These are phyloP conservation scores for Ceratobasidium sp. DNA, from an alignment of 1,284 basidiomycete species.

Conservation along the genomic window DNA sequence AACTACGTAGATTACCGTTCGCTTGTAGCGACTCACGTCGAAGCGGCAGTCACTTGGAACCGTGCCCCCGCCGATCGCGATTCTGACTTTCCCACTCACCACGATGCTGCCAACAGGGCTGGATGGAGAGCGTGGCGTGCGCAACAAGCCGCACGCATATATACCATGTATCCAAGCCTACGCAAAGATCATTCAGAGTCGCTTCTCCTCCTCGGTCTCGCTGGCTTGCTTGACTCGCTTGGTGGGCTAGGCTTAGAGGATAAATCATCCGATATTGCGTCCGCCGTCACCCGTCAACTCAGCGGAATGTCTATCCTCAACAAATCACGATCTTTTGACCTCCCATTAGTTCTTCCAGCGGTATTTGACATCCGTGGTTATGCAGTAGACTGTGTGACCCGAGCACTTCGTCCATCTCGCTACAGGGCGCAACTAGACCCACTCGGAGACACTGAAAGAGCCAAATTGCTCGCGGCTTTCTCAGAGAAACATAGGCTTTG, in stretches of 20 bases:
- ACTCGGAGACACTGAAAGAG: not conserved
- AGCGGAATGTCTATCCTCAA: not conserved
- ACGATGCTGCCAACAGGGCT: not conserved
- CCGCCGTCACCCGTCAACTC: not conserved
- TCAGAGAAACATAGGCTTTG: not conserved
- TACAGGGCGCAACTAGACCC: not conserved
- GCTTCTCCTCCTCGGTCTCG: constrained; percentile 4
- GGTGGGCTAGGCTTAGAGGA: constrained; percentile 2
- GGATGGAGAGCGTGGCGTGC: constrained; percentile 10
- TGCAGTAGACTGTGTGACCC: not conserved
- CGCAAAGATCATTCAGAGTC: not conserved
- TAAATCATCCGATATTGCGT: not conserved
- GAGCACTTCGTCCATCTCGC: not conserved
- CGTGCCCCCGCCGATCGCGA: not conserved
- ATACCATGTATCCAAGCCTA: not conserved
- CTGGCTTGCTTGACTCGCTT: constrained; percentile 2
- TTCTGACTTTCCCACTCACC: not conserved
- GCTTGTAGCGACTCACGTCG: not conserved
- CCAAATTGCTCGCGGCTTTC: not conserved
- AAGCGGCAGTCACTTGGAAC: not conserved
- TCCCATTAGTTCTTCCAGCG: constrained; percentile 6
- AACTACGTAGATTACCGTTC: not conserved
- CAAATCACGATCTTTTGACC: not conserved
- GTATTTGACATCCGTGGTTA: constrained; percentile 8
- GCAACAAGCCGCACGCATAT: not conserved